Percentiles rank a stretch among this genome's conserved stretches.
phyloP scores from a whole-genome alignment of 305 asterid species.

The Fraxinus floribunda region DNA sequence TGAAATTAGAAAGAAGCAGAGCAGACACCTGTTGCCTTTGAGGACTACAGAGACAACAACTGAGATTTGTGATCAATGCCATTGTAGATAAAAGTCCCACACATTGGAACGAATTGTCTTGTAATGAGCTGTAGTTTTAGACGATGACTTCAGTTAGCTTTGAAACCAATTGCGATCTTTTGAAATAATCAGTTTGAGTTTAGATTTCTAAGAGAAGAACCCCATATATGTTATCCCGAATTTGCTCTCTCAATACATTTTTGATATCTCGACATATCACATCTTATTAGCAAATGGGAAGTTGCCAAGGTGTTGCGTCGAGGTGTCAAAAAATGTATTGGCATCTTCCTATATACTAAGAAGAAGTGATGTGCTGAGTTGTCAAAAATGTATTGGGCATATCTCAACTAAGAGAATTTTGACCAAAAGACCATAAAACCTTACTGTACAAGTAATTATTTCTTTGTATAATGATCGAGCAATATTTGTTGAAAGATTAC shows the following conservation, averaged over 20 bases:
- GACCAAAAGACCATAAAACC: background rate
- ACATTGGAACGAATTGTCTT: constrained; percentile 84
- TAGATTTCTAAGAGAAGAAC: background rate
- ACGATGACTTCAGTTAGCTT: constrained; percentile 5
- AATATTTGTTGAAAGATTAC: background rate
- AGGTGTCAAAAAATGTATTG: background rate
- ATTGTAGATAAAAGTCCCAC: constrained; percentile 81
- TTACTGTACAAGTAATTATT: background rate
- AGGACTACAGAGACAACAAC: constrained; percentile 51
- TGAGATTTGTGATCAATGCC: constrained; percentile 94
- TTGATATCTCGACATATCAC: background rate
- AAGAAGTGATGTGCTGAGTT: background rate
- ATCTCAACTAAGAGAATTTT: background rate
- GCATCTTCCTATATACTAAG: background rate
- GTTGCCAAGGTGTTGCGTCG: background rate
- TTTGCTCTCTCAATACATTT: background rate
- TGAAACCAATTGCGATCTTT: background rate
- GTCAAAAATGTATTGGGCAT: background rate
- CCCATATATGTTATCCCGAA: background rate
- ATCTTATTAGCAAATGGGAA: background rate
- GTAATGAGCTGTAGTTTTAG: constrained; percentile 70
- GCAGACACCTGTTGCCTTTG: constrained; percentile 19
- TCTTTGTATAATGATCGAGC: background rate
- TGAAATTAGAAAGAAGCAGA: background rate
- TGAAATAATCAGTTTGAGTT: background rate